Evolutionary conservation across 2,329 filamentous ascomycete species (phyloP), one percentile per base, ranked within the genome.

Genomic region (Pseudogymnoascus sp.): DNA sequence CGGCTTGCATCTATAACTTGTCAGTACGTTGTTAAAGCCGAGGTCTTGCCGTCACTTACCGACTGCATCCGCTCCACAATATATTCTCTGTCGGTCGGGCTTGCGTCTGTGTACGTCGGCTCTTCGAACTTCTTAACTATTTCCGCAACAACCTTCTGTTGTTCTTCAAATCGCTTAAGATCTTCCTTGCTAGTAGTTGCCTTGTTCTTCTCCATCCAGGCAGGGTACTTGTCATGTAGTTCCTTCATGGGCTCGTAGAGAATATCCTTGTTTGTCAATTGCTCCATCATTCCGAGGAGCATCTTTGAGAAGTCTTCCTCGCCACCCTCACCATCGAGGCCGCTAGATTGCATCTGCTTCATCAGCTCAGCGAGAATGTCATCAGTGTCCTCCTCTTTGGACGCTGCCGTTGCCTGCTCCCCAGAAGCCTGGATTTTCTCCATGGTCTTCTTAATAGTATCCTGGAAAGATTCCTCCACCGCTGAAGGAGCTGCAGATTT

Each of bases 221-320:
- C 86, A 0, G 93, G 93, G 73, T 95, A 99, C 76, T 97, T 97
- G 62, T 91, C 88, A 74, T 96, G 80, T 59, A 99, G 80, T 77
- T 99, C 95, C 79, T 96, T 96, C 92, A 99, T 97, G 2, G 95
- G 95, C 78, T 99, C 93, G 74, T 97, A 97, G 61, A 99, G 78
- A 67, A 99, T 97, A 69, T 97, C 95, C 79, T 96, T 97, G 76
- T 96, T 96, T 3, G 95, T 97, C 67, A 99, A 82, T 76, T 99
- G 93, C 78, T 97, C 91, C 93, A 99, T 97, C 91, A 97, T 96
- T 62, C 90, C 90, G 82, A 96, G 86, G 65, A 99, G 84, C 86
- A 97, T 91, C 78, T 96, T 93, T 64, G 91, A 92, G 71, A 97
- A 90, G 69, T 96, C 92, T 70, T 95, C 92, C 64, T 97, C 91